Conservation (phyloP, 2,329 filamentous ascomycete species). For the Beauveria rudraprayagi region DNA sequence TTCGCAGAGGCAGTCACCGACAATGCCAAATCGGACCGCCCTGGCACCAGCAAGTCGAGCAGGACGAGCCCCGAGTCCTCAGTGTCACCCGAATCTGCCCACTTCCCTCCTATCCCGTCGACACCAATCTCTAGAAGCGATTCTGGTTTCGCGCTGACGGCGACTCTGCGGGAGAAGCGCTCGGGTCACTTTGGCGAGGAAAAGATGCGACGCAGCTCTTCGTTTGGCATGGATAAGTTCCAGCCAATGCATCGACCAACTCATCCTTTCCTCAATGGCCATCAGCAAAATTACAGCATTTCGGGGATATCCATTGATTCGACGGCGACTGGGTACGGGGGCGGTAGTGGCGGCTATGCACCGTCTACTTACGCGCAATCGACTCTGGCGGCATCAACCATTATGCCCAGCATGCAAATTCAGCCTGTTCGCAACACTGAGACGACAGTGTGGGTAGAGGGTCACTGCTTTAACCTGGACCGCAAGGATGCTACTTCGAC, state of each 20-base stretch:
- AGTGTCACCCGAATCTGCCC: slow-evolving; percentile 67
- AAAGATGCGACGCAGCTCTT: slow-evolving; percentile 80
- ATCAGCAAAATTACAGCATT: slow-evolving; percentile 51
- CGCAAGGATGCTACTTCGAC: slow-evolving; percentile 49
- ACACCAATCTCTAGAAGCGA: slow-evolving; percentile 84
- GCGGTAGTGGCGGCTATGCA: slow-evolving; percentile 55
- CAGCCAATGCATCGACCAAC: slow-evolving; percentile 60
- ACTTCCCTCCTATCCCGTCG: slow-evolving; percentile 66
- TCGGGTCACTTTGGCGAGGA: slow-evolving; percentile 84
- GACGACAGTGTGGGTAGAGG: slow-evolving; percentile 75
- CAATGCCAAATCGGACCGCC: slow-evolving; percentile 60
- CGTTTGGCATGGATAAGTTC: slow-evolving; percentile 71
- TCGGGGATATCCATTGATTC: slow-evolving; percentile 54
- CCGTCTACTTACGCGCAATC: slow-evolving; percentile 79
- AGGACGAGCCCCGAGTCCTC: slow-evolving; percentile 55
- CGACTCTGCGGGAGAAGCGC: slow-evolving; percentile 84
- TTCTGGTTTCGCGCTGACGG: slow-evolving; percentile 79
- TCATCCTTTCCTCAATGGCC: slow-evolving; percentile 63
- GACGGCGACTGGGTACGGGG: slow-evolving; percentile 55
- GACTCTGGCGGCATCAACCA: slow-evolving; percentile 75
- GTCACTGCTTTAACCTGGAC: slow-evolving; percentile 68
- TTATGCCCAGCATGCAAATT: slow-evolving; percentile 78
- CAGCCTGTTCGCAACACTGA: slow-evolving; percentile 74
- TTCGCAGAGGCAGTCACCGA: slow-evolving; percentile 72
- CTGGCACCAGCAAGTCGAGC: slow-evolving; percentile 62